A percentile compares a stretch with the other conserved stretches of the same genome.
These are phyloP conservation scores for Dothiorella sarmentorum DNA, from an alignment of 2,329 filamentous ascomycete species.

Conservation along the genomic window DNA sequence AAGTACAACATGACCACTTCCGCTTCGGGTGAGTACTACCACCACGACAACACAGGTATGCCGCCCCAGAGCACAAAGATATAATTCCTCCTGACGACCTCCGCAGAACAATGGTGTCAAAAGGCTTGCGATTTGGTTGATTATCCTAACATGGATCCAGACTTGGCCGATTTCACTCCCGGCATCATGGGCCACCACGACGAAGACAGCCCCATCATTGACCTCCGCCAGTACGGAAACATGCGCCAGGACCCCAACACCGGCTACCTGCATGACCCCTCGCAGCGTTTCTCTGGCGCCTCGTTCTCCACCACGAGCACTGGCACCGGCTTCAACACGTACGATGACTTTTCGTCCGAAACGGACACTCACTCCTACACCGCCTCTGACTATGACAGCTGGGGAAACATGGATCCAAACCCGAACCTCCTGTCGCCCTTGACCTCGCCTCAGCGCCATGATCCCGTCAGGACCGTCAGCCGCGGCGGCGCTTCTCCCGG, in stretches of 20 bases:
- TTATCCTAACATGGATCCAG: conserved; percentile 38
- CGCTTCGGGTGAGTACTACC: conserved; percentile 31
- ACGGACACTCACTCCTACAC: conserved; percentile 64
- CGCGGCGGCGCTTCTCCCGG: conserved; percentile 69
- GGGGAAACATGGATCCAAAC: conserved; percentile 64
- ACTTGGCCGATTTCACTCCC: conserved; percentile 36
- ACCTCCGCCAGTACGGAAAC: conserved; percentile 36
- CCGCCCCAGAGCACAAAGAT: not conserved
- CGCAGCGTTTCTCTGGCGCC: conserved; percentile 66
- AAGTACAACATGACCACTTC: conserved; percentile 22
- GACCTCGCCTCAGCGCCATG: conserved; percentile 65
- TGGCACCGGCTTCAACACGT: conserved; percentile 55
- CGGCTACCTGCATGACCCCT: conserved; percentile 46
- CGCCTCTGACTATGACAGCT: conserved; percentile 56
- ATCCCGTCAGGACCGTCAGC: conserved; percentile 49
- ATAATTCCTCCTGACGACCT: conserved; percentile 24
- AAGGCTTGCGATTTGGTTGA: conserved; percentile 31
- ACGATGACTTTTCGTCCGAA: conserved; percentile 64
- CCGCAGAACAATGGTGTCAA: conserved; percentile 37
- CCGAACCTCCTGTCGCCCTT: conserved; percentile 70
- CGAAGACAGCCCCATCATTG: conserved; percentile 41
- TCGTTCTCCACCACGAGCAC: conserved; percentile 68
- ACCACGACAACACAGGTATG: conserved; percentile 36
- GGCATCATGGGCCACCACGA: conserved; percentile 37
- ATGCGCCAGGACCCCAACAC: conserved; percentile 27